Evolutionary conservation across 345 rosid genomes (phyloP).

Genomic region (Citrus australasica): DNA sequence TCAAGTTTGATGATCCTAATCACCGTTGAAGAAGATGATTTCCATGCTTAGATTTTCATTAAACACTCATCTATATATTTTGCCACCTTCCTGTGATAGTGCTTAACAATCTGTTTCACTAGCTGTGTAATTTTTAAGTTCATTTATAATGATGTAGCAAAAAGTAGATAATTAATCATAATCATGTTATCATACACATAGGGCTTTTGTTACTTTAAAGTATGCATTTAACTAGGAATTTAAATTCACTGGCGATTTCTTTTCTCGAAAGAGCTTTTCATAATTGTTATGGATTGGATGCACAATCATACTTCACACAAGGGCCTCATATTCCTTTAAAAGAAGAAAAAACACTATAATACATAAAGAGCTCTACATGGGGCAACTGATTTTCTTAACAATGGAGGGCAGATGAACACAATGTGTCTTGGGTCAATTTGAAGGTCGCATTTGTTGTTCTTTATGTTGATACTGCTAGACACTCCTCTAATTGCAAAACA

Average conservation of each 20-base stretch:
- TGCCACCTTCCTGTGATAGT: not conserved
- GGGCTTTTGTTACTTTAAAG: not conserved
- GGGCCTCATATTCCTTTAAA: not conserved
- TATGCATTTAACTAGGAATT: not conserved
- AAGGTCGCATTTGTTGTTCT: not conserved
- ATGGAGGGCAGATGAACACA: not conserved
- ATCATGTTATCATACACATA: not conserved
- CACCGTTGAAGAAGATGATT: not conserved
- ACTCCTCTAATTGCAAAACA: no score
- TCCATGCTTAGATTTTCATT: not conserved
- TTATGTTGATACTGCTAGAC: not conserved
- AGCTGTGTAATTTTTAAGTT: not conserved
- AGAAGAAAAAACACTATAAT: not conserved
- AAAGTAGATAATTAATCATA: not conserved
- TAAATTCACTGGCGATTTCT: not conserved
- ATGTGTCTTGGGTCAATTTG: not conserved
- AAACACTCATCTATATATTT: not conserved
- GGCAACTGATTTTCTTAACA: not conserved
- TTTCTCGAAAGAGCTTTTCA: not conserved
- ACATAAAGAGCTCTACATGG: not conserved
- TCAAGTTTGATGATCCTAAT: not conserved
- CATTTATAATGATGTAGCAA: not conserved
- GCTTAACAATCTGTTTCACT: not conserved
- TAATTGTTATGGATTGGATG: not conserved
- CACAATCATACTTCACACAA: not conserved